Percentiles rank a stretch among this genome's conserved stretches.
phyloP scores from a whole-genome alignment of 169 alveolate species.

The Besnoitia besnoiti region DNA sequence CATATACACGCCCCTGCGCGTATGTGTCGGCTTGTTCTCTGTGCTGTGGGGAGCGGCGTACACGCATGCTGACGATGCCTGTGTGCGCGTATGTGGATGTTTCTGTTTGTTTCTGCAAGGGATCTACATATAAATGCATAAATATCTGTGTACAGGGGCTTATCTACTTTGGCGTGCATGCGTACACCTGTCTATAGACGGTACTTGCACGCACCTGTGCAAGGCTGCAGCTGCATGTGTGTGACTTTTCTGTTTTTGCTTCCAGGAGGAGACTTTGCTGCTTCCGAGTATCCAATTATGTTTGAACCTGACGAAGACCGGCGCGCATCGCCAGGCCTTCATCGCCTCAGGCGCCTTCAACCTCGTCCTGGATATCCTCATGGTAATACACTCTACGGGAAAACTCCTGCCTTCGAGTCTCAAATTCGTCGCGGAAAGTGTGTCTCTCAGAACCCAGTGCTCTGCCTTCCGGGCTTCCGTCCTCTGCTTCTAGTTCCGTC shows the following conservation, averaged over 20 bases:
- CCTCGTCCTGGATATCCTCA: constrained; percentile 39
- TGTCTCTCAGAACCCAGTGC: too few relatives aligned
- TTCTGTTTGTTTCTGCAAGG: background rate
- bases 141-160: background rate
- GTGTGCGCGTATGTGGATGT: background rate
- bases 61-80: too few relatives aligned
- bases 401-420: background rate
- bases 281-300: constrained; percentile 32
- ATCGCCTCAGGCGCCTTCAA: constrained; percentile 39
- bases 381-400: background rate
- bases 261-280: background rate
- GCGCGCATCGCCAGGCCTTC: constrained; percentile 35
- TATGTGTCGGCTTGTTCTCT: too few relatives aligned
- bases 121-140: background rate
- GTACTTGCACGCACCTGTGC: too few relatives aligned
- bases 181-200: background rate
- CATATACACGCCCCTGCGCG: too few relatives aligned
- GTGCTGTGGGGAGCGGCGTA: too few relatives aligned
- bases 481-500: background rate
- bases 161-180: background rate
- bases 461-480: background rate
- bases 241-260: background rate
- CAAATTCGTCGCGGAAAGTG: too few relatives aligned
- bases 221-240: too few relatives aligned
- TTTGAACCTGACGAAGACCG: constrained; percentile 42